Evolutionary conservation across 495 filamentous ascomycete genomes (phyloP).

Genomic region (Penicillium angulare): DNA sequence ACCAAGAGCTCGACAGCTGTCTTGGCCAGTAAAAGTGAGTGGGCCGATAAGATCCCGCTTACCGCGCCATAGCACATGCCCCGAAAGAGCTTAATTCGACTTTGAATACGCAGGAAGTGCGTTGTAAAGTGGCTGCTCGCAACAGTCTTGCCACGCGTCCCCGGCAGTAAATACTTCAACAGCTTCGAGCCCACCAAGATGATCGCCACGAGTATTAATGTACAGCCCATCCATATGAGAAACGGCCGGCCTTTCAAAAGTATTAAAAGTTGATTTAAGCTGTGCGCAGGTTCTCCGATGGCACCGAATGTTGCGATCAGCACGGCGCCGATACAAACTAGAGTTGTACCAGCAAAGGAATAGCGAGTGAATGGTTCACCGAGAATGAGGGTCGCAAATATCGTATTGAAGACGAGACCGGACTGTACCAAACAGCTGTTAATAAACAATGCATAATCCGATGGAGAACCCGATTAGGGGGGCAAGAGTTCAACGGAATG

Average conservation of each 20-base stretch:
- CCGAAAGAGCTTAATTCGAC: conserved; percentile 71
- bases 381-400: conserved; percentile 91
- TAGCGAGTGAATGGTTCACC: conserved; percentile 91
- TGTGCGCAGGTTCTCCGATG: conserved; percentile 93
- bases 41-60: conserved; percentile 91
- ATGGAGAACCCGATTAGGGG: background rate
- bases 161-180: conserved; percentile 50
- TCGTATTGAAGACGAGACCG: conserved; percentile 96
- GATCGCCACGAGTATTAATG: conserved; percentile 64
- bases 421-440: no score
- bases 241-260: conserved; percentile 75
- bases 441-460: no score
- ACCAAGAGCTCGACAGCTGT: conserved; percentile 96
- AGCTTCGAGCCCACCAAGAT: conserved; percentile 62
- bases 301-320: conserved; percentile 94
- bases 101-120: conserved; percentile 28
- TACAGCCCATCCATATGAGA: conserved; percentile 86
- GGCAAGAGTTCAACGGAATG: background rate
- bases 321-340: conserved; percentile 82
- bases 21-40: conserved; percentile 90
- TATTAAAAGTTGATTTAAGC: conserved; percentile 72
- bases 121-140: conserved; percentile 43
- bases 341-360: conserved; percentile 81
- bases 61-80: conserved; percentile 87
- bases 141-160: conserved; percentile 31